These are phyloP conservation scores for Sporopachydermia quercuum DNA, from an alignment of 805 yeast species.

Conservation along the genomic window DNA sequence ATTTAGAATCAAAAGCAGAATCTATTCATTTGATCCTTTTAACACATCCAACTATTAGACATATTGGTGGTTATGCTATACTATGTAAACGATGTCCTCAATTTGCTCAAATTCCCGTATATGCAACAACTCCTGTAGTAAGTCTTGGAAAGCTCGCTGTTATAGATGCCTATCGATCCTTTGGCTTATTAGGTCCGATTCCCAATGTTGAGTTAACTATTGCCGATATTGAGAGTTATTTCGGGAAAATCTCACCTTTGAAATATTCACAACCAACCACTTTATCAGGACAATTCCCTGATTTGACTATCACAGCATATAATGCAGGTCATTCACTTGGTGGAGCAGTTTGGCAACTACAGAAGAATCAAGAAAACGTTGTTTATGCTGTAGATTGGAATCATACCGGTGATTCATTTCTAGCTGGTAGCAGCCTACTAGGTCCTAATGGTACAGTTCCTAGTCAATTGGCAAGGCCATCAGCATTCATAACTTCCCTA, in stretches of 20 bases:
- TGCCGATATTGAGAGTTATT: conserved; percentile 64
- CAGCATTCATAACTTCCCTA: conserved; percentile 66
- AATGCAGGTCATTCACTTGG: conserved; percentile 92
- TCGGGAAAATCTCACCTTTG: conserved; percentile 52
- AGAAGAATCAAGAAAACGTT: conserved; percentile 62
- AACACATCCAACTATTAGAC: conserved; percentile 78
- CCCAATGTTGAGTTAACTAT: conserved; percentile 42
- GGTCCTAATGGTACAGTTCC: conserved; percentile 48
- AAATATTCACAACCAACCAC: conserved; percentile 69
- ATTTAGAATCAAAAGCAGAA: conserved; percentile 27
- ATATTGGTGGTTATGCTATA: conserved; percentile 64
- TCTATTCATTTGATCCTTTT: conserved; percentile 54
- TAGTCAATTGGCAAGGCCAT: conserved; percentile 50
- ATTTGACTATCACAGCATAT: conserved; percentile 54
- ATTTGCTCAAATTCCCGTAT: conserved; percentile 54
- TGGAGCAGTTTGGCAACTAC: conserved; percentile 78
- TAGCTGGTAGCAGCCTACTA: conserved; percentile 54
- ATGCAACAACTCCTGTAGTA: conserved; percentile 79
- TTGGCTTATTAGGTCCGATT: conserved; percentile 64
- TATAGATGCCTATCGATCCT: conserved; percentile 62
- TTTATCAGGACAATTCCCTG: conserved; percentile 39
- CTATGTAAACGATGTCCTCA: conserved; percentile 42
- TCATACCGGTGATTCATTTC: conserved; percentile 76
- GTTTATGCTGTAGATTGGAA: conserved; percentile 90
- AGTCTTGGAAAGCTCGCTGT: conserved; percentile 78